Evolutionary conservation across 768 basidiomycete species (phyloP).

Genomic region (Roridomyces roridus): DNA sequence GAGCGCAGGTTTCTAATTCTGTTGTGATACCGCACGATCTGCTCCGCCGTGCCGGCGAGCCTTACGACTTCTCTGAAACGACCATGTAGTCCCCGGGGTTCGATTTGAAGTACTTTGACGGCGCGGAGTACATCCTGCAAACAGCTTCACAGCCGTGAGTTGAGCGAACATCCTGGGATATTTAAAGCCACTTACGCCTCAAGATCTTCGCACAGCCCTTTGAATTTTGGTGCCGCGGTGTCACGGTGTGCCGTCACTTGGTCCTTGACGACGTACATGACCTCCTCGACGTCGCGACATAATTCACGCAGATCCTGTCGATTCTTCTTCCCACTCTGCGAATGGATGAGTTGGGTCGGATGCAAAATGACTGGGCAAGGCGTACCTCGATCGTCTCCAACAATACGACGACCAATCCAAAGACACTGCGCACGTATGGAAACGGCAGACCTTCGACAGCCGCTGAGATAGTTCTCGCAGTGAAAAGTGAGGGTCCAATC

Average conservation of each 20-base stretch:
- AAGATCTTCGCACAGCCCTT: neutral
- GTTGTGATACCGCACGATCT: neutral
- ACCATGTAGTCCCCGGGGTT: neutral
- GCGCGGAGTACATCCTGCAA: neutral
- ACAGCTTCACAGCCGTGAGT: neutral
- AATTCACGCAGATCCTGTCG: neutral
- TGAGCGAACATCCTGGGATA: neutral
- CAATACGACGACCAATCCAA: neutral
- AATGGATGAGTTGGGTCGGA: too few species aligned
- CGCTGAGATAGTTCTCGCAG: too few species aligned
- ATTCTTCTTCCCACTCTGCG: slow-evolving; percentile 13
- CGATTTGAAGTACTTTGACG: neutral
- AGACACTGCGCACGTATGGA: neutral
- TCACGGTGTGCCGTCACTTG: neutral
- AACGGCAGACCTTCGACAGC: too few species aligned
- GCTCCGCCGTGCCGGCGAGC: neutral
- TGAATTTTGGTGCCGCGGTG: neutral
- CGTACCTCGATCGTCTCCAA: neutral
- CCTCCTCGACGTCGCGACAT: neutral
- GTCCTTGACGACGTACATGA: neutral
- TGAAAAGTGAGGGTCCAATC: too few species aligned
- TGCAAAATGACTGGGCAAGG: too few species aligned
- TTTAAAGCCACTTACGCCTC: neutral
- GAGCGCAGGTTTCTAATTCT: neutral
- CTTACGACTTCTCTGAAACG: too few species aligned